Evolutionary conservation across 768 basidiomycete genomes (phyloP).

Genomic region (Termitomyces sp.): DNA sequence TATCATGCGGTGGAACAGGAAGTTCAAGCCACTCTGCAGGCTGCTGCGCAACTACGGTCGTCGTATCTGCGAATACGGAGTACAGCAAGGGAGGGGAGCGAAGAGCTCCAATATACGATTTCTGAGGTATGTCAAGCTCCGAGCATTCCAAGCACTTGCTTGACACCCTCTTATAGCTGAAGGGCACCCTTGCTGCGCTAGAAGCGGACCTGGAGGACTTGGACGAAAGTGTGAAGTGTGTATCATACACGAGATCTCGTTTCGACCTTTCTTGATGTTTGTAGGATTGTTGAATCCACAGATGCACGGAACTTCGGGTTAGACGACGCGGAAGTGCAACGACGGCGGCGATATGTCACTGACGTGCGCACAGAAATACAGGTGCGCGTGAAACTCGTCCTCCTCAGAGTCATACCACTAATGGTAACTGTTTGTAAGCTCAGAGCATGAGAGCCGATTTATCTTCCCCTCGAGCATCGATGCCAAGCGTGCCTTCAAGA

Average conservation of each 20-base stretch:
- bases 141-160: background rate
- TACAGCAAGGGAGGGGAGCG: constrained; percentile 68
- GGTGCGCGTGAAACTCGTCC: constrained; percentile 40
- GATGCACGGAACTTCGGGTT: constrained; percentile 85
- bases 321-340: constrained; percentile 68
- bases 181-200: constrained; percentile 68
- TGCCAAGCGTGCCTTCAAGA: constrained; percentile 20
- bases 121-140: constrained; percentile 54
- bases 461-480: constrained; percentile 18
- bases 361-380: constrained; percentile 72
- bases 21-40: constrained; percentile 69
- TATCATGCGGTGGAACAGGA: constrained; percentile 86
- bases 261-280: background rate
- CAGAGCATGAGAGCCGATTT: constrained; percentile 76
- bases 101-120: constrained; percentile 75
- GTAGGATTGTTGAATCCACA: constrained; percentile 80
- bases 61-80: constrained; percentile 77
- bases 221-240: constrained; percentile 89
- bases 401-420: constrained; percentile 13
- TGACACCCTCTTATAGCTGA: constrained; percentile 42
- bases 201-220: constrained; percentile 89
- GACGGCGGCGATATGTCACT: constrained; percentile 71
- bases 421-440: constrained; percentile 35
- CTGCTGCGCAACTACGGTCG: constrained; percentile 63
- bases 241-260: background rate